A percentile compares a stretch with the other conserved stretches of the same genome.
Evolutionary conservation across 1,139 yeast species (phyloP).

Genomic region (Blastobotrys petasosporus): DNA sequence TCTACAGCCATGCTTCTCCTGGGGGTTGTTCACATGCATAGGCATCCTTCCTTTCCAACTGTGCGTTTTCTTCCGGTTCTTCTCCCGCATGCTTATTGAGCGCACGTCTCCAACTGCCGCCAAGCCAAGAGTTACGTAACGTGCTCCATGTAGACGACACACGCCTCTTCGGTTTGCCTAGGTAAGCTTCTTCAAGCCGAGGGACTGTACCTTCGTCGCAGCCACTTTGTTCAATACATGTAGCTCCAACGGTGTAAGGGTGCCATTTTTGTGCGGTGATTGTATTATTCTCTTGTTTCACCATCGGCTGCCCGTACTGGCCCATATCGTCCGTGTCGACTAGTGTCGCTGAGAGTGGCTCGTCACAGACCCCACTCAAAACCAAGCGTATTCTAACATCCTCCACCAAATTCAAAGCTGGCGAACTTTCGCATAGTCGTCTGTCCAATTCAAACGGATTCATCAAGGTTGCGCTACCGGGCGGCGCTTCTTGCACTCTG

Average conservation of each 20-base stretch:
- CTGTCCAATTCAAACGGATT: background rate
- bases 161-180: background rate
- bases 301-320: too few relatives aligned
- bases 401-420: slow-evolving; percentile 6
- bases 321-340: background rate
- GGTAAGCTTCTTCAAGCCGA: too few relatives aligned
- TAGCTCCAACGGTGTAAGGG: too few relatives aligned
- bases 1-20: too few relatives aligned
- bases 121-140: slow-evolving; percentile 2
- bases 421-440: slow-evolving; percentile 3
- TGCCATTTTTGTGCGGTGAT: too few relatives aligned
- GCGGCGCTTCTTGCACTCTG: slow-evolving; percentile 5
- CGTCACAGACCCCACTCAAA: background rate
- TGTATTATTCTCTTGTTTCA: too few relatives aligned
- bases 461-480: background rate
- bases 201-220: too few relatives aligned
- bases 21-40: too few relatives aligned
- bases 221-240: too few relatives aligned
- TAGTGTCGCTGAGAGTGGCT: background rate
- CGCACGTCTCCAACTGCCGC: slow-evolving; percentile 1
- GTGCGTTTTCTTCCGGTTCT: too few relatives aligned
- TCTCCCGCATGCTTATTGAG: too few relatives aligned
- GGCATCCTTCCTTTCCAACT: too few relatives aligned
- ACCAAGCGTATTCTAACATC: background rate
- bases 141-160: slow-evolving; percentile 2